These are phyloP conservation scores for Pinus tabuliformis DNA, from an alignment of 75 land plant species.

Conservation along the genomic window DNA sequence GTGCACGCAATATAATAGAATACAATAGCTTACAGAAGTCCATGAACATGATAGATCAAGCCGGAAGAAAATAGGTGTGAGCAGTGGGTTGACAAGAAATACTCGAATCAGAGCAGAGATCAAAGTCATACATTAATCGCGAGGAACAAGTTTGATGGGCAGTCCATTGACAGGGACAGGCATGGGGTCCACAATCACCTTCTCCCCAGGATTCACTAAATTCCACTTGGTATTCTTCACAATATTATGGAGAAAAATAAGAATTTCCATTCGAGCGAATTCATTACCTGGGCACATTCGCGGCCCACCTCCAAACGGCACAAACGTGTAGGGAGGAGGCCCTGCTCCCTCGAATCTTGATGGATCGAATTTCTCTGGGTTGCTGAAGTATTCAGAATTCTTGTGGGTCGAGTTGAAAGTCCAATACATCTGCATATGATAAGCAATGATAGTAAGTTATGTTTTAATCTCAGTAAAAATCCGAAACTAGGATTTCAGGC, in stretches of 20 bases:
- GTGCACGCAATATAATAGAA: no score
- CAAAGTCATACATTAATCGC: no score
- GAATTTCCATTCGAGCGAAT: slow-evolving; percentile 31
- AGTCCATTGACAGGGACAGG: slow-evolving; percentile 12
- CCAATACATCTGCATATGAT: not conserved
- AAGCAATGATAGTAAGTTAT: no score
- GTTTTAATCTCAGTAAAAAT: not conserved
- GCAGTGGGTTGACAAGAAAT: no score
- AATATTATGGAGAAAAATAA: slow-evolving; percentile 32
- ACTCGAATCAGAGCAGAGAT: no score
- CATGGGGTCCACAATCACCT: slow-evolving; percentile 15
- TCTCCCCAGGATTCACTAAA: not conserved
- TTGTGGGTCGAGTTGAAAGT: no score
- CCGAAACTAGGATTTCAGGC: no score
- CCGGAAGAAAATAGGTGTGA: no score
- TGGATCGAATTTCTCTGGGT: slow-evolving; percentile 18
- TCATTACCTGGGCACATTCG: slow-evolving; percentile 3
- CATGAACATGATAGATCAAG: no score
- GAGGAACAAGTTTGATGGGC: slow-evolving; percentile 4
- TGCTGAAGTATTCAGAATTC: no score
- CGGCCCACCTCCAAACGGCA: no score
- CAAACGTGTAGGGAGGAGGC: slow-evolving; percentile 8
- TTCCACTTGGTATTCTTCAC: slow-evolving; percentile 25
- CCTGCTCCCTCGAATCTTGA: slow-evolving; percentile 35
- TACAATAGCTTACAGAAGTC: no score